These are phyloP conservation scores for Sporothrix mexicana DNA, from an alignment of 2,329 filamentous ascomycete species.

Conservation along the genomic window DNA sequence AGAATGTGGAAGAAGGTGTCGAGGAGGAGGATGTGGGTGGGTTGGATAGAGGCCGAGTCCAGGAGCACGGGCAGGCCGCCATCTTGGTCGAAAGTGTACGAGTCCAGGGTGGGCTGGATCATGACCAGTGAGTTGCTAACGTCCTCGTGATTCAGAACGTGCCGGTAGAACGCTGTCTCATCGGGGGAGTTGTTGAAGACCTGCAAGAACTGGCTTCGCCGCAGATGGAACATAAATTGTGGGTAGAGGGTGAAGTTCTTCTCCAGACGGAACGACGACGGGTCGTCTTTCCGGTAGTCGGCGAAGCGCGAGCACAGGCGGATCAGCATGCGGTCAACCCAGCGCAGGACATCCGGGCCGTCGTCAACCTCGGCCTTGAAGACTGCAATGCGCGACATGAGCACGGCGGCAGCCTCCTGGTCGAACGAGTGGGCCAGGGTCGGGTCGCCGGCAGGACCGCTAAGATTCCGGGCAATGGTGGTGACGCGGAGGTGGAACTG, in stretches of 20 bases:
- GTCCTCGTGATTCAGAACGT: slow-evolving; percentile 96
- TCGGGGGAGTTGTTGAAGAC: slow-evolving; percentile 99
- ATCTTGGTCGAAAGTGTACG: slow-evolving; percentile 95
- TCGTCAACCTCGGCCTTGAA: slow-evolving; percentile 99
- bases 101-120: slow-evolving; percentile 98
- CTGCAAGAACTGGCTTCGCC: slow-evolving; percentile 95
- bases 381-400: slow-evolving; percentile 99
- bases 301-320: slow-evolving; percentile 94
- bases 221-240: slow-evolving; percentile 99
- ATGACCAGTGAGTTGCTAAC: slow-evolving; percentile 96
- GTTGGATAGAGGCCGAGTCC: slow-evolving; percentile 95
- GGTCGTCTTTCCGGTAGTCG: slow-evolving; percentile 97
- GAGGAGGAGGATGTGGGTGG: slow-evolving; percentile 88
- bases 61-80: slow-evolving; percentile 91
- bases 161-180: slow-evolving; percentile 98
- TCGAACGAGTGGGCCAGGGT: slow-evolving; percentile 97
- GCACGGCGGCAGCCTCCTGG: slow-evolving; percentile 93
- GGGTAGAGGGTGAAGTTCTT: slow-evolving; percentile 99
- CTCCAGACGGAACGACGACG: slow-evolving; percentile 93
- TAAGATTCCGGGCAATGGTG: slow-evolving; percentile 88
- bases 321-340: slow-evolving; percentile 99
- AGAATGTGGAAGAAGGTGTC: slow-evolving; percentile 99
- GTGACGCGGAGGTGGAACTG: slow-evolving; percentile 96
- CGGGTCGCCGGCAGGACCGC: slow-evolving; percentile 91
- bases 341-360: slow-evolving; percentile 94